phyloP scores from a whole-genome alignment of 495 filamentous ascomycete species.

The Penicillium chermesinum region DNA sequence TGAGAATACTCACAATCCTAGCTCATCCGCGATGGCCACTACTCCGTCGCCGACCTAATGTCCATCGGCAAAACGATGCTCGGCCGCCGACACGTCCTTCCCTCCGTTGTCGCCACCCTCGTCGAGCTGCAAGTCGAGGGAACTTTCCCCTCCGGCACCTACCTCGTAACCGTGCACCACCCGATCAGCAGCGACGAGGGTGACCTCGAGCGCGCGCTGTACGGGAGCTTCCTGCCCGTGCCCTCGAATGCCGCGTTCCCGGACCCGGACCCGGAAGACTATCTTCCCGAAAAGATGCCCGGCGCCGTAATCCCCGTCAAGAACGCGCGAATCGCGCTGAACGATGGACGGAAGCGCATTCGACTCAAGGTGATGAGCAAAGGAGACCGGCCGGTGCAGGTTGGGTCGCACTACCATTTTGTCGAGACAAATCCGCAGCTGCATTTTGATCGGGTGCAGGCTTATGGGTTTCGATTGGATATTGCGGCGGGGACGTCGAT shows the following conservation, averaged over 20 bases:
- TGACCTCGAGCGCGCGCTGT: conserved; percentile 77
- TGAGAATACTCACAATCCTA: conserved; percentile 24
- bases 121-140: conserved; percentile 89
- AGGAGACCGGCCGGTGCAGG: conserved; percentile 87
- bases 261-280: conserved; percentile 54
- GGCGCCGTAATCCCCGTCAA: conserved; percentile 75
- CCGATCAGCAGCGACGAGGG: conserved; percentile 86
- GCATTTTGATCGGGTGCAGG: conserved; percentile 80
- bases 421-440: conserved; percentile 88
- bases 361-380: conserved; percentile 73
- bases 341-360: conserved; percentile 69
- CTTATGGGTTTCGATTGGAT: conserved; percentile 84
- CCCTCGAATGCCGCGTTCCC: conserved; percentile 65
- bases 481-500: conserved; percentile 90
- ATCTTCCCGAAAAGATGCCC: conserved; percentile 61
- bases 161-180: conserved; percentile 90
- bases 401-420: conserved; percentile 96
- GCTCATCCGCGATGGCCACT: conserved; percentile 94
- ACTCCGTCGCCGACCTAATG: conserved; percentile 92
- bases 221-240: conserved; percentile 87
- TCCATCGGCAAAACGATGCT: conserved; percentile 84
- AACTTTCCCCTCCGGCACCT: conserved; percentile 86
- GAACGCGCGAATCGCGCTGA: conserved; percentile 58
- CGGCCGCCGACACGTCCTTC: conserved; percentile 87
- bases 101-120: conserved; percentile 70